Conservation (phyloP, 768 basidiomycete species). For the Inosperma sp. region DNA sequence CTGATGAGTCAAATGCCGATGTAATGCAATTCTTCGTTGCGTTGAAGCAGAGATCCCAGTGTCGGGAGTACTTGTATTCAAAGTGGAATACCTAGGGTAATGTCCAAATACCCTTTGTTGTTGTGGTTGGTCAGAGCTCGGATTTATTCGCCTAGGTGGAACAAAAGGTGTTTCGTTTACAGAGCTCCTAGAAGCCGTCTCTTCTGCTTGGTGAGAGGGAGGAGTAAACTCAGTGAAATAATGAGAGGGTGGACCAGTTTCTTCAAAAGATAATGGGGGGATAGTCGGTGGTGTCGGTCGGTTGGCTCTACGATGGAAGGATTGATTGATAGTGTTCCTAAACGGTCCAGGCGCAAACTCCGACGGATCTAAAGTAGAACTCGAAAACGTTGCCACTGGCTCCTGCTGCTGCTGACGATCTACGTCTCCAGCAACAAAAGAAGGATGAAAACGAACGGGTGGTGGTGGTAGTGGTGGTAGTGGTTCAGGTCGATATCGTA, state of each 20-base stretch:
- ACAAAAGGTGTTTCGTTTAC: no score
- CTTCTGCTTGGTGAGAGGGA: conserved; percentile 3
- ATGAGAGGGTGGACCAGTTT: conserved; percentile 10
- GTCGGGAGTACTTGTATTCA: no score
- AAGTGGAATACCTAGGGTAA: no score
- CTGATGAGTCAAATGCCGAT: no score
- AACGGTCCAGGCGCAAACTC: conserved; percentile 45
- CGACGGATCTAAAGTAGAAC: conserved; percentile 27
- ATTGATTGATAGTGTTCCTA: conserved; percentile 42
- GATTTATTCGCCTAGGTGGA: no score
- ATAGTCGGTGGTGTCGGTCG: conserved; percentile 28
- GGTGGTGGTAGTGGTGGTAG: conserved; percentile 3
- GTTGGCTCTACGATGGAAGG: conserved; percentile 19
- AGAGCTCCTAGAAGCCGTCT: not conserved
- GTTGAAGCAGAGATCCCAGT: no score
- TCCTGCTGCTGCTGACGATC: not conserved
- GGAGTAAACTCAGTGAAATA: not conserved
- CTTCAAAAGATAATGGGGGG: conserved; percentile 38
- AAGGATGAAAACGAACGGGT: not conserved
- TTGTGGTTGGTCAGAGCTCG: no score
- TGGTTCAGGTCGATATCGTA: no score
- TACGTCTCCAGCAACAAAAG: not conserved
- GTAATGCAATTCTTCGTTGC: no score
- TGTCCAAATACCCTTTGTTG: no score
- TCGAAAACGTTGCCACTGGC: not conserved